These are phyloP conservation scores for Coelastrella sp. DNA, from an alignment of 139 green algal genomes.

Conservation along the genomic window DNA sequence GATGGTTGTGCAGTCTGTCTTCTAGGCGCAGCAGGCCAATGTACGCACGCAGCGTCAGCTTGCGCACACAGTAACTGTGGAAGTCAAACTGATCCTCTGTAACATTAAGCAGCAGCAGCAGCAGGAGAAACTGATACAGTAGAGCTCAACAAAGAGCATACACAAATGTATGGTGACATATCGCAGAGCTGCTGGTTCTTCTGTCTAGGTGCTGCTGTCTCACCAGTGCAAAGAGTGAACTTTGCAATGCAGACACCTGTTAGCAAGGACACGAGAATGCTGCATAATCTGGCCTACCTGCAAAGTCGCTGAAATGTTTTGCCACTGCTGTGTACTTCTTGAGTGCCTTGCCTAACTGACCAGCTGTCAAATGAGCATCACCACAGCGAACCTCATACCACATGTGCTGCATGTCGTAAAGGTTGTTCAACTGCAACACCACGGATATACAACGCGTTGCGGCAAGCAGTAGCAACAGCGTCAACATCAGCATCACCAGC, in stretches of 20 bases:
- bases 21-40: conserved; percentile 90
- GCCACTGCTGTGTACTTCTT: conserved; percentile 86
- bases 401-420: conserved; percentile 98
- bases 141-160: neutral
- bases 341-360: conserved; percentile 71
- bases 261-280: no score
- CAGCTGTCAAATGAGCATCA: conserved; percentile 62
- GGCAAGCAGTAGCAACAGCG: neutral
- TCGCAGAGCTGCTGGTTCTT: no score
- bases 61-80: conserved; percentile 97
- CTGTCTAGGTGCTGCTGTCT: no score
- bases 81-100: conserved; percentile 99
- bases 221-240: no score
- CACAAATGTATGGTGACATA: no score
- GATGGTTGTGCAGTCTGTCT: conserved; percentile 81
- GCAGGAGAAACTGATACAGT: neutral
- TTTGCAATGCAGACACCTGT: no score
- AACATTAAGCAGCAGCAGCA: neutral
- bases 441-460: neutral
- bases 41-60: conserved; percentile 96
- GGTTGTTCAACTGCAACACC: conserved; percentile 53
- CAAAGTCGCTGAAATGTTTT: conserved; percentile 82
- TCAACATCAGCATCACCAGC: neutral
- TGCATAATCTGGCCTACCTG: neutral
- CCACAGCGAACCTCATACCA: conserved; percentile 96